These are phyloP conservation scores for Jasminum sambac DNA, from an alignment of 257 asterid species.

Conservation along the genomic window DNA sequence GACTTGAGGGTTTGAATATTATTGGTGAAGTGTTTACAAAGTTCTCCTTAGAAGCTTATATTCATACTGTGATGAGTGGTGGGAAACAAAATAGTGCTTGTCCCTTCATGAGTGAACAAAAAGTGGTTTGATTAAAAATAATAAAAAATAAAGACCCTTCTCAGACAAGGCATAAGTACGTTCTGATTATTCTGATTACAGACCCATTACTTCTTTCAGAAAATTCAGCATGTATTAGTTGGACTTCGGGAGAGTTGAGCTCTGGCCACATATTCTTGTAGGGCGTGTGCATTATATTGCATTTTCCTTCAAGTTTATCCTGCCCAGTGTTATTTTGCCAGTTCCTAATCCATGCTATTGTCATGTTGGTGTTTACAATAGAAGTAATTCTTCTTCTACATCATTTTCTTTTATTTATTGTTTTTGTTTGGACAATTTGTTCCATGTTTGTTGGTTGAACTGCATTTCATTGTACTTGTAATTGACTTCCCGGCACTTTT, in stretches of 20 bases:
- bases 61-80: no score
- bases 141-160: no score
- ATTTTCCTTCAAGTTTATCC: neutral
- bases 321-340: neutral
- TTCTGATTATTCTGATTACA: neutral
- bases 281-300: neutral
- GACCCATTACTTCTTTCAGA: neutral
- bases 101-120: no score
- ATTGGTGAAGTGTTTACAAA: neutral
- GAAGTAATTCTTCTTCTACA: neutral
- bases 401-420: no score
- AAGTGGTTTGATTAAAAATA: no score
- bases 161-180: neutral
- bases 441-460: neutral
- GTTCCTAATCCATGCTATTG: neutral
- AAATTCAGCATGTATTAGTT: neutral
- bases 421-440: neutral
- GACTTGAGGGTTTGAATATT: neutral
- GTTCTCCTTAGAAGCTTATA: no score
- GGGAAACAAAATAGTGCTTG: no score
- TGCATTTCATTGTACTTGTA: neutral
- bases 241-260: neutral
- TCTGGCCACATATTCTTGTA: neutral
- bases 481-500: neutral
- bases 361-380: neutral